These are phyloP conservation scores for Lasiodiplodia sp. DNA, from an alignment of 2,329 filamentous ascomycete species.

Conservation along the genomic window DNA sequence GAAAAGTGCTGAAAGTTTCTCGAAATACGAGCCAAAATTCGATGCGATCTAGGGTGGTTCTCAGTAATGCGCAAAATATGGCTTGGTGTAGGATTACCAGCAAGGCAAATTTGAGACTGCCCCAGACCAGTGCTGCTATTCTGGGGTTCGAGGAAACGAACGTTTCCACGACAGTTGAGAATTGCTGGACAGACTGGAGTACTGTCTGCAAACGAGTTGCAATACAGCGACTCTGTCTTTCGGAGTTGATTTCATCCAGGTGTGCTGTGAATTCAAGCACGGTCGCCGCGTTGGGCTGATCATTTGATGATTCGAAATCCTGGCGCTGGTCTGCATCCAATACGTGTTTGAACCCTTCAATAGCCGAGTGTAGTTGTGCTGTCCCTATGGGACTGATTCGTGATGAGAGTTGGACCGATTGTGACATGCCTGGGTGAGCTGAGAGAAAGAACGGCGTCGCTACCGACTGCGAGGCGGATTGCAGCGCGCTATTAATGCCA, in stretches of 20 bases:
- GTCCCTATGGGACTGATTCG: not conserved
- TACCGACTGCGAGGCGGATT: not conserved
- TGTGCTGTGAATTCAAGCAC: not conserved
- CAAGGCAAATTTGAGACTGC: not conserved
- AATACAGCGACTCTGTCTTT: not conserved
- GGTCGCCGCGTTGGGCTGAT: not conserved
- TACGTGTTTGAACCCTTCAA: not conserved
- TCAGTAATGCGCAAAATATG: not conserved
- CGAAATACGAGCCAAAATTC: not conserved
- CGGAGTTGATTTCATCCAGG: not conserved
- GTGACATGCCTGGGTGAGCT: not conserved
- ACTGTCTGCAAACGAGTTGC: not conserved
- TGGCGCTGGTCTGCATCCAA: not conserved
- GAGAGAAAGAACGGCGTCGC: not conserved
- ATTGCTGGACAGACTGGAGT: not conserved
- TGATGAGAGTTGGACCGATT: not conserved
- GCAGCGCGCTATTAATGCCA: not conserved
- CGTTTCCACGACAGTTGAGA: not conserved
- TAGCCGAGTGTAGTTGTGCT: not conserved
- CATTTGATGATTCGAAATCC: not conserved
- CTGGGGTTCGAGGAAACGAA: slow-evolving; percentile 3
- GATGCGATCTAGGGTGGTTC: not conserved
- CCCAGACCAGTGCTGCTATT: slow-evolving; percentile 2
- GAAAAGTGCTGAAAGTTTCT: not conserved
- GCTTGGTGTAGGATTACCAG: not conserved